Conservation (phyloP, 345 rosid species). For the Lumnitzera racemosa region DNA sequence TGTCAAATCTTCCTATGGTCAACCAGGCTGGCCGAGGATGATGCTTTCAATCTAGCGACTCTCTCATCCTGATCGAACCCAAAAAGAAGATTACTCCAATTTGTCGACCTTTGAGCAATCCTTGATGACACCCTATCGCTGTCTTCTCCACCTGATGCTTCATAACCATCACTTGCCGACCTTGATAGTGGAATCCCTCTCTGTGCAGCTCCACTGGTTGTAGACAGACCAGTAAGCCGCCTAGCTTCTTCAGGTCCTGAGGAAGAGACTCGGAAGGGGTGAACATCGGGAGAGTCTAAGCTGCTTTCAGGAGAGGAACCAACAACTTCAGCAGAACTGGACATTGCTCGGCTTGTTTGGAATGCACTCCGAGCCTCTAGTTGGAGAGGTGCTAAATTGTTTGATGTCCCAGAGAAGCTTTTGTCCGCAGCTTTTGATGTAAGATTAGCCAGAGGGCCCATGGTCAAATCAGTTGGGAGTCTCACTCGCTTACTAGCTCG, state of each 20-base stretch:
- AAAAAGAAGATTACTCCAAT: conserved; percentile 51
- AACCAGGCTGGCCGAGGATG: conserved; percentile 36
- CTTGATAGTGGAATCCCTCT: conserved; percentile 74
- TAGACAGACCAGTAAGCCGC: conserved; percentile 46
- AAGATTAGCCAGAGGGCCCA: conserved; percentile 47
- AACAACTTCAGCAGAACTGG: conserved; percentile 54
- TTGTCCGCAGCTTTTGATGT: conserved; percentile 30
- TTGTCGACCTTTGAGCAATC: conserved; percentile 49
- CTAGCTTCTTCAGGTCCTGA: conserved; percentile 73
- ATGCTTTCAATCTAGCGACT: conserved; percentile 36
- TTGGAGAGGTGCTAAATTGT: conserved; percentile 84
- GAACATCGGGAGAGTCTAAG: conserved; percentile 86
- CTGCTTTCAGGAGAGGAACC: conserved; percentile 98
- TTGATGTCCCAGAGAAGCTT: conserved; percentile 51
- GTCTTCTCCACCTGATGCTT: conserved; percentile 98
- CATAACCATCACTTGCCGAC: conserved; percentile 91
- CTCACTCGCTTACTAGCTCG: conserved; percentile 62
- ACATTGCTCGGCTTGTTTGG: conserved; percentile 86
- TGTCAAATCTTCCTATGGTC: conserved; percentile 35
- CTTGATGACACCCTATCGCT: conserved; percentile 88
- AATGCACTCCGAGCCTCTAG: conserved; percentile 90
- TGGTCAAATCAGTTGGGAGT: conserved; percentile 65
- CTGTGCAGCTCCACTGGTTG: conserved; percentile 35
- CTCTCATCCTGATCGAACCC: conserved; percentile 39
- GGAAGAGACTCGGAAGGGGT: conserved; percentile 74